phyloP scores from a whole-genome alignment of 805 yeast genomes.

The Candida peoriensis region DNA sequence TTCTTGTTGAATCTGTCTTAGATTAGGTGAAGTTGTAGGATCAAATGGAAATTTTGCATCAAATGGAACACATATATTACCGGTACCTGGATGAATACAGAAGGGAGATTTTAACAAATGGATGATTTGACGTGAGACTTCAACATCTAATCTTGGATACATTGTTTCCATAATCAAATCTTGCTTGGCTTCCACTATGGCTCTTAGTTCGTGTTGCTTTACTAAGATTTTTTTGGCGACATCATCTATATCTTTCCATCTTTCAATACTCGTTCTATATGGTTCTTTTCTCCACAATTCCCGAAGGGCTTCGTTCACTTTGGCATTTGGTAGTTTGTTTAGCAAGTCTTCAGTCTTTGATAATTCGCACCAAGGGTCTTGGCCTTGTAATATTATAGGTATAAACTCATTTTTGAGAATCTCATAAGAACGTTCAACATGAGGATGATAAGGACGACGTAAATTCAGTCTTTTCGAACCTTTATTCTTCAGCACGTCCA shows the following conservation, averaged over 20 bases:
- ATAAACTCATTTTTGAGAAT: constrained; percentile 59
- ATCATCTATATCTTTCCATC: constrained; percentile 75
- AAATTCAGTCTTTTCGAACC: constrained; percentile 45
- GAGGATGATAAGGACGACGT: constrained; percentile 87
- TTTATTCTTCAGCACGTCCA: constrained; percentile 65
- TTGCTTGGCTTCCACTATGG: constrained; percentile 65
- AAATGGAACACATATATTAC: constrained; percentile 90
- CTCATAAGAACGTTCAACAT: constrained; percentile 68
- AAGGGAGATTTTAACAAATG: constrained; percentile 95
- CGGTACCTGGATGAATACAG: constrained; percentile 95
- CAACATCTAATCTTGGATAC: constrained; percentile 91
- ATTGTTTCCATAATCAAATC: constrained; percentile 74
- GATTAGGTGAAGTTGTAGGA: constrained; percentile 76
- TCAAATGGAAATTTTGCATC: constrained; percentile 49
- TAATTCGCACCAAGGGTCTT: constrained; percentile 76
- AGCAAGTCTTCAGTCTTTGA: constrained; percentile 52
- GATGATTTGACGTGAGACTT: constrained; percentile 83
- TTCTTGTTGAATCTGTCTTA: constrained; percentile 59
- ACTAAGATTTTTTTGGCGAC: constrained; percentile 35
- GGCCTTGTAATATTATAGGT: constrained; percentile 66
- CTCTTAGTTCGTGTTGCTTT: constrained; percentile 40
- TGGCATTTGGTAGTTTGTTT: constrained; percentile 53
- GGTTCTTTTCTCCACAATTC: constrained; percentile 55
- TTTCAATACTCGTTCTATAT: constrained; percentile 48
- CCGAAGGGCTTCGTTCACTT: constrained; percentile 46